Evolutionary conservation across 1,139 yeast genomes (phyloP), one percentile per base, ranked within the genome.

Genomic region (Debaryomycetaceae sp.): DNA sequence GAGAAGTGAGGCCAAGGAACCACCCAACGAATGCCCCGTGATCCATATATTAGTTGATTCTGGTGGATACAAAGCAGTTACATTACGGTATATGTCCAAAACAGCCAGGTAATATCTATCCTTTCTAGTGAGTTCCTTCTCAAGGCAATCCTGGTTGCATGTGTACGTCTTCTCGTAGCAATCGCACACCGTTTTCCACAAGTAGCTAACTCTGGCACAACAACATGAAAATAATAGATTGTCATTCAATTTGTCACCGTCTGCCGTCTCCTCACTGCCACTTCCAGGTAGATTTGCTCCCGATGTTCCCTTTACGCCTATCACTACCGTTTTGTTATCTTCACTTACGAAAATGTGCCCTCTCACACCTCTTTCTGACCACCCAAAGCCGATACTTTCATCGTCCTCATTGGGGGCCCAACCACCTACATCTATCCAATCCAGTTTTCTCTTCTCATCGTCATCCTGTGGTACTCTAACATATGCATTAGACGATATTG

Each of bases 121-220:
- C 46, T 81, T 80, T 35, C 85, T 67, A 56, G 79, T 70, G 41
- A 91, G 65, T 55, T 87, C 95, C 36, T 68, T 70, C 58, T 91
- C 98, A 26, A 94, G 65, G 54, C 99, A 92, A 45, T 77, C 79
- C 59, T 88, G 94, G 59, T 88, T 84, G 61, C 99, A 92, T 0
- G 95, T 87, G 59, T 87, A 88, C 0, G 96, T 79, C 42, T 79
- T 81, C 46, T 82, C 80, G 57, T 84, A 91, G 58, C 99, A 92
- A 61, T 89, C 97, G 63, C 99, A 92, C 1, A 91, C 98, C 0
- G 98, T 87, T 6, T 83, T 81, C 98, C 98, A 94, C 63, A 88
- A 65, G 52, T 89, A 91, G 41, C 94, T 80, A 6, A 92, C 83
- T 31, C 98, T 73, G 1, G 97, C 98, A 66, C 99, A 92, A 61